Conservation (phyloP, 768 basidiomycete species). For the Boletus coccyginus region DNA sequence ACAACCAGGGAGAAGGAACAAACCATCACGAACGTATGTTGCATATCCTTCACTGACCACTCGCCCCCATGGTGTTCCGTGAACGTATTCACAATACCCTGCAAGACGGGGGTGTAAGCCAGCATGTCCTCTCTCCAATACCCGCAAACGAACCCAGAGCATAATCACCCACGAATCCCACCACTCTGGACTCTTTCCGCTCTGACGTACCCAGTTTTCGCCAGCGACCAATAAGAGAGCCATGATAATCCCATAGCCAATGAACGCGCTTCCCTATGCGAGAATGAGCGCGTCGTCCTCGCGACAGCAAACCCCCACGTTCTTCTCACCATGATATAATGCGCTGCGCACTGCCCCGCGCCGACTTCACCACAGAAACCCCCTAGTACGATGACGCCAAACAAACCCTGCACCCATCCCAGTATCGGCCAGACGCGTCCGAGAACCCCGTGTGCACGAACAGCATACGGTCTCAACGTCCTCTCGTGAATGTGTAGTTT, state of each 20-base stretch:
- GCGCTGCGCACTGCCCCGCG: constrained; percentile 83
- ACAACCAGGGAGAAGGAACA: neutral
- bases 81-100: constrained; percentile 76
- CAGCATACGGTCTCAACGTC: constrained; percentile 67
- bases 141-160: constrained; percentile 44
- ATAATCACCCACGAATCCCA: constrained; percentile 75
- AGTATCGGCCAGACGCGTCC: constrained; percentile 83
- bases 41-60: constrained; percentile 94
- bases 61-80: constrained; percentile 79
- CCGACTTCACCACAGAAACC: constrained; percentile 75
- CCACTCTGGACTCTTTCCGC: constrained; percentile 76
- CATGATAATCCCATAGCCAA: constrained; percentile 83
- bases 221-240: constrained; percentile 74
- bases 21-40: constrained; percentile 69
- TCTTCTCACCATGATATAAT: constrained; percentile 71
- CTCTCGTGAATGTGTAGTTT: constrained; percentile 88
- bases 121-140: neutral
- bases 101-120: neutral
- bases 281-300: constrained; percentile 8
- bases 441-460: constrained; percentile 69
- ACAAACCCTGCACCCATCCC: constrained; percentile 88
- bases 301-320: neutral
- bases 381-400: constrained; percentile 71
- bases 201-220: constrained; percentile 71
- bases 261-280: constrained; percentile 74